phyloP scores from a whole-genome alignment of 805 yeast species.

The Wickerhamiella qilinensis region DNA sequence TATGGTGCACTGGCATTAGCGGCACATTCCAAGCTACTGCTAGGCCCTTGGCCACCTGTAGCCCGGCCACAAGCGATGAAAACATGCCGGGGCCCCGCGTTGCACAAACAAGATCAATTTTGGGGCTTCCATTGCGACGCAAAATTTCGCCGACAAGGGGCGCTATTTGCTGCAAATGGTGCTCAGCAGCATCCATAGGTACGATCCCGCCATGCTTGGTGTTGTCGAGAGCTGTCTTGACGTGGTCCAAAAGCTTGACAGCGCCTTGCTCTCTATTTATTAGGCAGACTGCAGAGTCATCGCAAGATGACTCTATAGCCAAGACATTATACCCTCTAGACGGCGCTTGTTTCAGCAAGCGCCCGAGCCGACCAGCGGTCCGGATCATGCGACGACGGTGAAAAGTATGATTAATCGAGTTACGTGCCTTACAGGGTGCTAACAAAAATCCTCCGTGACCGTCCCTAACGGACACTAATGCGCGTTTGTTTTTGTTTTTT shows the following conservation, averaged over 20 bases:
- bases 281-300: conserved; percentile 81
- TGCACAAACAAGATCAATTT: conserved; percentile 59
- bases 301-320: conserved; percentile 88
- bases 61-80: conserved; percentile 70
- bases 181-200: conserved; percentile 70
- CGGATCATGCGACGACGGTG: no score
- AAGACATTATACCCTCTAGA: conserved; percentile 40
- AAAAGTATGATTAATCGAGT: no score
- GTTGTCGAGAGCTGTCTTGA: conserved; percentile 53
- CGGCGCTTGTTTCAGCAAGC: no score
- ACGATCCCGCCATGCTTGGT: conserved; percentile 62
- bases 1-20: conserved; percentile 82
- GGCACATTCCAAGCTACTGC: conserved; percentile 66
- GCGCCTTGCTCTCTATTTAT: conserved; percentile 34
- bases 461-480: no score
- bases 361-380: no score
- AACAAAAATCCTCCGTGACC: no score
- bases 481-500: no score
- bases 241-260: conserved; percentile 40
- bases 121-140: conserved; percentile 13
- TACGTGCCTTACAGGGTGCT: no score
- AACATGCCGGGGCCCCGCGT: conserved; percentile 97
- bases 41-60: conserved; percentile 74
- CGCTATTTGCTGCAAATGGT: conserved; percentile 51
- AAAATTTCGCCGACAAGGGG: conserved; percentile 33